Percentiles rank a stretch among this genome's conserved stretches.
These are phyloP conservation scores for Marasmius oreades DNA, from an alignment of 1,284 basidiomycete species.

Conservation along the genomic window DNA sequence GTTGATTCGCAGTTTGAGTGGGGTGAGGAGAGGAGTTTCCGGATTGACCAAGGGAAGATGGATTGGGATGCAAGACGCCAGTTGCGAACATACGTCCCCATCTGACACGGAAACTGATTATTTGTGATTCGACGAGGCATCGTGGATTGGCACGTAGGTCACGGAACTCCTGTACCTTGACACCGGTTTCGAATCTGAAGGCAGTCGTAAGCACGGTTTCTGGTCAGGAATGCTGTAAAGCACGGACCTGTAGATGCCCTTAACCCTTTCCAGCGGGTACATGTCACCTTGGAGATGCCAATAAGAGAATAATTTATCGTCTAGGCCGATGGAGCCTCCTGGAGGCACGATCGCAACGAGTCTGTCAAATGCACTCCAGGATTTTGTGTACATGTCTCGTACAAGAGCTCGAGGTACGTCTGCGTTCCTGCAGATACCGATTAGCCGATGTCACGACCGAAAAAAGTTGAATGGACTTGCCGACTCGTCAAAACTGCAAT, in stretches of 20 bases:
- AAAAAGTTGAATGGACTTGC: conserved; percentile 32
- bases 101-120: conserved; percentile 73
- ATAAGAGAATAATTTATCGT: conserved; percentile 85
- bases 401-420: conserved; percentile 81
- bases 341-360: conserved; percentile 82
- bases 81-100: conserved; percentile 71
- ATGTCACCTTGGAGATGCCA: conserved; percentile 79
- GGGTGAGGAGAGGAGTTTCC: conserved; percentile 16
- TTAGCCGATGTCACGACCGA: conserved; percentile 2
- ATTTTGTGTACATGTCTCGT: conserved; percentile 86
- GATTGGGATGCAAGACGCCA: conserved; percentile 37
- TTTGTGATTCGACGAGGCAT: conserved; percentile 74
- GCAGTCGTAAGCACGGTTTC: not conserved
- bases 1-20: not conserved
- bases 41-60: conserved; percentile 17
- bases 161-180: conserved; percentile 81
- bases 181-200: conserved; percentile 65
- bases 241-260: conserved; percentile 67
- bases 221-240: not conserved
- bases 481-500: conserved; percentile 66
- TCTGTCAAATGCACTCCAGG: conserved; percentile 84
- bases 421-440: conserved; percentile 53
- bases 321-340: conserved; percentile 81
- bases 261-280: conserved; percentile 68
- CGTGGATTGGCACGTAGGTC: conserved; percentile 82